Base-by-base conservation (phyloP, 163 green algal genomes). In the Scenedesmus sp. region DNA sequence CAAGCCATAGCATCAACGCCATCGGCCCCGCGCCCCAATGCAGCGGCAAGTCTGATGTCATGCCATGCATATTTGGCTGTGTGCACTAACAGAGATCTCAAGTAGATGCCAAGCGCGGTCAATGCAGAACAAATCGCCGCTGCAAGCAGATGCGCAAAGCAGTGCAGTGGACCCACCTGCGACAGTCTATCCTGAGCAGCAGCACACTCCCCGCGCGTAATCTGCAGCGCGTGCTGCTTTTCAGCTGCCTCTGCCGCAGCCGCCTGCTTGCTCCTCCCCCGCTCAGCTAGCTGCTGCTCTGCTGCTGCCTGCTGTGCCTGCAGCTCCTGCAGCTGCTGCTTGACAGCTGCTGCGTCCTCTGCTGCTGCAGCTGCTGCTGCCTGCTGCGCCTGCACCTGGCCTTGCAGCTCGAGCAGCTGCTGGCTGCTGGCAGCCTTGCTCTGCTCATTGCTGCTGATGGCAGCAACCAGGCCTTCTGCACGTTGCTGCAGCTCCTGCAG, bases 401-500 rank as follows among this genome's bases (percentile, higher is more conserved):
- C 16, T 15, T 86, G 76, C 3, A 82, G 18, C 46, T 12, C 59
- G n/a, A 91, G 12, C 52, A 94, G 59, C 67, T 93, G 70, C 77
- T 92, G 60, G 46, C 82, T 59, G 2, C 13, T 3, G 3, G 83
- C 81, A 82, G 77, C 26, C 57, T 91, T 85, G 54, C 54, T 56
- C 23, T 91, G 77, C 74, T 91, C 60, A 62, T 90, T 94, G 57
- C 77, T 87, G 84, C 56, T 87, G 26, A 70, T 83, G 62, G 83
- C 87, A 59, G 67, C 88, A 9, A 92, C 56, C 34, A 96, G 84
- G 87, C 93, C 82, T 64, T 94, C 77, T 13, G 91, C 87, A 0
- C 88, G 84, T 74, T 88, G 82, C 86, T 92, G 77, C 8, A 91
- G 66, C 86, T 91, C 86, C 83, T 93, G 74, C 73, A 91, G 26